phyloP scores from a whole-genome alignment of 2,329 filamentous ascomycete species.

The Alternaria alternata region DNA sequence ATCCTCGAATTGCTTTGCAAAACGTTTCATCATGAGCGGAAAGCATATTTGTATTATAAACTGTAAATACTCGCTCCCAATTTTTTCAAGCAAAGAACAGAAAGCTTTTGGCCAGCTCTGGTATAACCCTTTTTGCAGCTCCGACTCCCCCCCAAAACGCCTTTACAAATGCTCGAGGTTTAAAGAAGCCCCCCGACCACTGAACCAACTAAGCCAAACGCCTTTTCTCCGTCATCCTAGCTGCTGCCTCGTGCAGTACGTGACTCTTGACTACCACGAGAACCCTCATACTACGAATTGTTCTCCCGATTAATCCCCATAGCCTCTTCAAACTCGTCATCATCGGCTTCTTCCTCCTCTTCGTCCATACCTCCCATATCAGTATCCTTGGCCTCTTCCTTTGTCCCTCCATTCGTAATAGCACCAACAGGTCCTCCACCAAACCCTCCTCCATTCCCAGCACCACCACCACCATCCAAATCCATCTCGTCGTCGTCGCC shows the following conservation, averaged over 20 bases:
- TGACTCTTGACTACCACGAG: no score
- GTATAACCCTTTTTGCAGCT: slow-evolving; percentile 25
- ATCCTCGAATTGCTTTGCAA: no score
- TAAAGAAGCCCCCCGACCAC: neutral
- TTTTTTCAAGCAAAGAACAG: neutral
- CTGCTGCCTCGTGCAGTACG: neutral
- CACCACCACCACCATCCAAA: slow-evolving; percentile 18
- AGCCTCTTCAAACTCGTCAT: slow-evolving; percentile 56
- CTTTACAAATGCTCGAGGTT: slow-evolving; percentile 22
- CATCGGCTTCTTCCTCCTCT: slow-evolving; percentile 51
- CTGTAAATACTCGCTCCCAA: slow-evolving; percentile 10
- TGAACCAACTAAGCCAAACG: neutral
- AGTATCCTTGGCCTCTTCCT: slow-evolving; percentile 35
- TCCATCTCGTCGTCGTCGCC: slow-evolving; percentile 65
- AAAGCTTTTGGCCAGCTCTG: slow-evolving; percentile 27
- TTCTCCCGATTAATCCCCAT: slow-evolving; percentile 36
- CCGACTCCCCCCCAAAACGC: slow-evolving; percentile 16
- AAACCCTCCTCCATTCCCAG: slow-evolving; percentile 46
- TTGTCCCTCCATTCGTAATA: slow-evolving; percentile 23
- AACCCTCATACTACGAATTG: neutral
- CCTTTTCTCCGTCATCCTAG: neutral
- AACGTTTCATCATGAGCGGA: neutral
- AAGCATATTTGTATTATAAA: slow-evolving; percentile 24
- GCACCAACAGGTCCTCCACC: slow-evolving; percentile 37
- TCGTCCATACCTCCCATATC: slow-evolving; percentile 45